Percentiles rank a stretch among this genome's conserved stretches.
phyloP scores from a whole-genome alignment of 108 stramenopile species.

The Nannochloropsis granulata region DNA sequence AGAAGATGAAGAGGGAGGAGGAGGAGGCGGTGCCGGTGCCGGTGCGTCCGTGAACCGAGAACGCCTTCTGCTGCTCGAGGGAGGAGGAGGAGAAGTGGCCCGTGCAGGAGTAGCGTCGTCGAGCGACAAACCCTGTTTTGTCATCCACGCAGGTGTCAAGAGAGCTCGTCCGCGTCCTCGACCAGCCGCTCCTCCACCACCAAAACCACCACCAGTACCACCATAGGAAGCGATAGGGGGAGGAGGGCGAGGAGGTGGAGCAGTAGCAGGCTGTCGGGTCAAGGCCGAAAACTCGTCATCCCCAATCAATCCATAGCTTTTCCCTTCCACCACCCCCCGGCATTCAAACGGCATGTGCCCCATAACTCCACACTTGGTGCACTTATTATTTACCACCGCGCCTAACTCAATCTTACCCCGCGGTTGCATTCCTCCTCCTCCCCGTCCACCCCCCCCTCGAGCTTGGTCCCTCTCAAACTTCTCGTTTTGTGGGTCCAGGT shows the following conservation, averaged over 20 bases:
- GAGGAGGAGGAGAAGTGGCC: no score
- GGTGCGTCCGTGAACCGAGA: no score
- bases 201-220: no score
- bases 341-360: background rate
- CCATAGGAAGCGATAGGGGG: background rate
- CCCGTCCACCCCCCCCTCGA: background rate
- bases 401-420: background rate
- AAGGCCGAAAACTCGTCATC: background rate
- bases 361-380: background rate
- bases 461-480: background rate
- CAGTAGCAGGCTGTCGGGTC: background rate
- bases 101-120: background rate
- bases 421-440: background rate
- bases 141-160: background rate
- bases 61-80: no score
- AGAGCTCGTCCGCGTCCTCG: background rate
- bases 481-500: background rate
- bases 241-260: background rate
- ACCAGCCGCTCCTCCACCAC: background rate
- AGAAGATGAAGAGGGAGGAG: no score
- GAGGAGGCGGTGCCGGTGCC: no score
- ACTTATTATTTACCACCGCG: background rate
- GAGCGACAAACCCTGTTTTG: background rate
- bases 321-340: background rate
- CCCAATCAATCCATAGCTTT: background rate